Evolutionary conservation across 2,329 filamentous ascomycete genomes (phyloP), one percentile per base, ranked within the genome.

Genomic region (Penicillium sp.): DNA sequence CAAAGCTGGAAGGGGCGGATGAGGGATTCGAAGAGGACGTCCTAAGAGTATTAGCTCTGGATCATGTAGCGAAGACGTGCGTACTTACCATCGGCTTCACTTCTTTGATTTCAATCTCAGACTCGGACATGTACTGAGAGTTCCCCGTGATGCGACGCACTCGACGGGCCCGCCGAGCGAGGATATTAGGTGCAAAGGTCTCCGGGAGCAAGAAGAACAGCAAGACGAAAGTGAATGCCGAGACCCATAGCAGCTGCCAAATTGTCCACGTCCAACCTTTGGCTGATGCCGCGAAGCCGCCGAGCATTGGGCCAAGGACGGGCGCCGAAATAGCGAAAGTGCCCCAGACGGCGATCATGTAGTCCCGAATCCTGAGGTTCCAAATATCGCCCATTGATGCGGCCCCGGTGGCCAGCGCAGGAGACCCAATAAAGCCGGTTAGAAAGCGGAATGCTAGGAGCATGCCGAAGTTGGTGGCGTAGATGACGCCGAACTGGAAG

Each of bases 211-310:
- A 59, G 38, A 69, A 60, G 36, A 68, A 71, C 36, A 55, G 63
- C 46, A 79, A 50, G 11, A 86, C 60, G 58, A 85, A 78, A 35
- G 84, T 65, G 0, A 83, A 82, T 0, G 73, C 77, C 0, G 81
- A 75, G 4, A 81, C 73, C 82, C 83, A 87, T 36, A 87, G 69
- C 45, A 86, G 79, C 60, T 85, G 81, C 76, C 82, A 63, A n/a
- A 64, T 84, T 0, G 81, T 80, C 83, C 82, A 86, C 11, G 81
- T 75, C 83, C 84, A 87, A 46, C 69, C 71, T 66, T 82, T 76
- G 4, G 74, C 79, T 1, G 77, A 74, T 5, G 83, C 80, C 4
- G 80, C 76, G 65, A 83, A 88, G 1, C 83, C 83, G 2, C 78
- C 79, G 3, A 88, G 70, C 0, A 87, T 69, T 4, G 85, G 85